Percentiles rank a stretch among this genome's conserved stretches.
Evolutionary conservation across 1,139 yeast species (phyloP).

Genomic region (Magnusiomyces sp.): DNA sequence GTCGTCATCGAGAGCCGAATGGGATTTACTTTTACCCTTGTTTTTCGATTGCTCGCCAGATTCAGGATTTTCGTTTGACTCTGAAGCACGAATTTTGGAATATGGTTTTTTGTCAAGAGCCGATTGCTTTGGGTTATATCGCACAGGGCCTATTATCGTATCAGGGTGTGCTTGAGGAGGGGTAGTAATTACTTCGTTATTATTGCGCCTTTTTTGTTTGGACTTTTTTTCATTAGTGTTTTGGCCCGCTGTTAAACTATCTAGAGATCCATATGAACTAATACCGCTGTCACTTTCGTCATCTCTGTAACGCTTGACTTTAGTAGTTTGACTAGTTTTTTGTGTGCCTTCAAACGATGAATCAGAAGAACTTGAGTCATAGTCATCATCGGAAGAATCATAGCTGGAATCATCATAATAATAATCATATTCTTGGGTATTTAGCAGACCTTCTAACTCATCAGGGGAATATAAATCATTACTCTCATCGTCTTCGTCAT

Average conservation of each 20-base stretch:
- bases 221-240: too few species aligned
- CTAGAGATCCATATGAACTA: neutral
- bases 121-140: too few species aligned
- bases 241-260: too few species aligned
- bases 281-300: neutral
- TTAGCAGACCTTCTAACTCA: constrained; percentile 24
- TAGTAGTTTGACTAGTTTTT: too few species aligned
- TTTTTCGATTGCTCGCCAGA: too few species aligned
- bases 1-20: neutral
- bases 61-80: neutral
- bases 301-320: neutral
- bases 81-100: neutral
- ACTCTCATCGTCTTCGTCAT: constrained; percentile 18
- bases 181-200: neutral
- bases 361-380: neutral
- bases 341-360: too few species aligned
- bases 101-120: neutral
- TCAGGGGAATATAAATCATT: constrained; percentile 21
- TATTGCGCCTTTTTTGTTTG: neutral
- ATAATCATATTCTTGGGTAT: constrained; percentile 11
- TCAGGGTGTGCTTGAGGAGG: too few species aligned
- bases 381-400: neutral
- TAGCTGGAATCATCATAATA: neutral
- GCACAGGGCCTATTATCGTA: too few species aligned
- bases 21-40: neutral